Evolutionary conservation across 2,329 filamentous ascomycete species (phyloP).

Genomic region (Coniella lustricola): DNA sequence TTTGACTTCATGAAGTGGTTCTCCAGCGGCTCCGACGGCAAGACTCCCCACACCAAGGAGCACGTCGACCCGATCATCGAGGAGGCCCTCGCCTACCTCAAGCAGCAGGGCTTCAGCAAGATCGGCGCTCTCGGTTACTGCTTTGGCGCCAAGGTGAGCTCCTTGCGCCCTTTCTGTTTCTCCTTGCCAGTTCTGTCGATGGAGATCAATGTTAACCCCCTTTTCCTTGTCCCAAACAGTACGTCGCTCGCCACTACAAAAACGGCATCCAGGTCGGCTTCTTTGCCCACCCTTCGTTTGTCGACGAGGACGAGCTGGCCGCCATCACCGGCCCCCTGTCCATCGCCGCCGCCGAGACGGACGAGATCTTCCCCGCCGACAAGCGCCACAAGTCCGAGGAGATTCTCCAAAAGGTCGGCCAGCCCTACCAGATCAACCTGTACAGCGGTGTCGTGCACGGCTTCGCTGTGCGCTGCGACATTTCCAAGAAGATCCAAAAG

Average conservation of each 20-base stretch:
- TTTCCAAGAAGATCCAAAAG: constrained; percentile 47
- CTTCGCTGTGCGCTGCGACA: constrained; percentile 64
- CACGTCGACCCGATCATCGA: constrained; percentile 42
- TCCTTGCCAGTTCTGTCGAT: too few species aligned
- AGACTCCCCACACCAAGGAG: constrained; percentile 41
- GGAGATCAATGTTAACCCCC: background rate
- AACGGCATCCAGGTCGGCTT: constrained; percentile 63
- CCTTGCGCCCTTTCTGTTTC: background rate
- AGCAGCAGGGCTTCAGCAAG: constrained; percentile 48
- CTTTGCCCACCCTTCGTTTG: constrained; percentile 70
- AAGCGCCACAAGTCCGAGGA: constrained; percentile 58
- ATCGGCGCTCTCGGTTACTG: constrained; percentile 66
- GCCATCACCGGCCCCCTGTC: constrained; percentile 61
- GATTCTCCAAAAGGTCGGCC: constrained; percentile 49
- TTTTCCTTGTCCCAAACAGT: constrained; percentile 39
- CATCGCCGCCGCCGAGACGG: constrained; percentile 58
- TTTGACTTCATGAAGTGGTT: constrained; percentile 40
- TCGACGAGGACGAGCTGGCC: constrained; percentile 58
- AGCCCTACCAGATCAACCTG: constrained; percentile 70
- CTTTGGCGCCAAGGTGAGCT: constrained; percentile 62
- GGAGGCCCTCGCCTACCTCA: constrained; percentile 49
- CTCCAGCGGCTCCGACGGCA: constrained; percentile 36
- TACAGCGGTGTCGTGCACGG: constrained; percentile 67
- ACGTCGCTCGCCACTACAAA: constrained; percentile 60
- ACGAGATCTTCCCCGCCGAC: constrained; percentile 57